Evolutionary conservation across 2,329 filamentous ascomycete species (phyloP).

Genomic region (Penicillium rolfsii): DNA sequence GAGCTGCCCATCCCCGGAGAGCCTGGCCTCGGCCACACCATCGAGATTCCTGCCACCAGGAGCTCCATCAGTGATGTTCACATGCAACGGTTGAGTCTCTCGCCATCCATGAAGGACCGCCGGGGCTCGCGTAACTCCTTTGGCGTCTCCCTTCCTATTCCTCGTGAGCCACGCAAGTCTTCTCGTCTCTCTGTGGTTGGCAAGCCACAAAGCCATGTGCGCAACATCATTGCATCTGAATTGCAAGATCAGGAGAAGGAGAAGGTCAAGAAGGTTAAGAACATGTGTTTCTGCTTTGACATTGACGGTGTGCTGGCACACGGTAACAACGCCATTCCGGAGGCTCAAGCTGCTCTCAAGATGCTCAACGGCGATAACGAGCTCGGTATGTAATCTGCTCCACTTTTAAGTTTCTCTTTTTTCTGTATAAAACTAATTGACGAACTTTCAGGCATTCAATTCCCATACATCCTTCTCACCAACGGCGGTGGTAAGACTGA

Average conservation of each 20-base stretch:
- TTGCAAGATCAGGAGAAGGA: conserved; percentile 69
- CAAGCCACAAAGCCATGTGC: conserved; percentile 56
- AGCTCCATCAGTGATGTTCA: conserved; percentile 70
- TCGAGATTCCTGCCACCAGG: conserved; percentile 71
- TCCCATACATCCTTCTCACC: conserved; percentile 74
- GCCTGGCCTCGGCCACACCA: conserved; percentile 50
- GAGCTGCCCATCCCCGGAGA: conserved; percentile 50
- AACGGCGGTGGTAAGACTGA: conserved; percentile 76
- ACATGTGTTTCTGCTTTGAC: conserved; percentile 77
- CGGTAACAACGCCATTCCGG: conserved; percentile 69
- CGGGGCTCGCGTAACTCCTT: conserved; percentile 75
- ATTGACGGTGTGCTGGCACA: conserved; percentile 74
- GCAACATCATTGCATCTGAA: conserved; percentile 70
- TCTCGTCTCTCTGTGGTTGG: conserved; percentile 68
- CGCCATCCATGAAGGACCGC: conserved; percentile 69
- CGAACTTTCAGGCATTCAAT: conserved; percentile 62
- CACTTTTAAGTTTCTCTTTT: neutral
- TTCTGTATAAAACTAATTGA: neutral
- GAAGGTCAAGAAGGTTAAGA: conserved; percentile 71
- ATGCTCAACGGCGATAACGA: conserved; percentile 78
- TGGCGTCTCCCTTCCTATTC: conserved; percentile 73
- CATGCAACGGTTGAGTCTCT: conserved; percentile 73
- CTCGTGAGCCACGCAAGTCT: conserved; percentile 69
- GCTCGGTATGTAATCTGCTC: conserved; percentile 50
- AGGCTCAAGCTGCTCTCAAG: conserved; percentile 67